A percentile compares a stretch with the other conserved stretches of the same genome.
Evolutionary conservation across 139 green algal species (phyloP).

Genomic region (Coelastrella sp.): DNA sequence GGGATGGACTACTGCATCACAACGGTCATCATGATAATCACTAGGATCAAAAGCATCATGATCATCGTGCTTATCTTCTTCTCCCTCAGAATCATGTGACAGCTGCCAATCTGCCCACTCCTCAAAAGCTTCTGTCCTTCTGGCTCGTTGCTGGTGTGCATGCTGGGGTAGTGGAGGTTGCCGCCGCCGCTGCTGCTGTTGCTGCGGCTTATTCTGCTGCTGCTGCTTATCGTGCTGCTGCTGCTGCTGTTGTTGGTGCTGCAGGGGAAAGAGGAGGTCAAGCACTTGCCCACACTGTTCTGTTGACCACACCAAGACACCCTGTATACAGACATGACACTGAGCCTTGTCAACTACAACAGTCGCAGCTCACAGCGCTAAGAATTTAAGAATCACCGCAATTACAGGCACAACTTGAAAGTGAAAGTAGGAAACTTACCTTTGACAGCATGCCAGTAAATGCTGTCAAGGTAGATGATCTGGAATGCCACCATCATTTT

Average conservation of each 20-base stretch:
- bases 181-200: neutral
- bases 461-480: too few relatives aligned
- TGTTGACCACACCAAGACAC: slow-evolving; percentile 22
- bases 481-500: too few relatives aligned
- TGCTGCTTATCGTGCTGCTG: neutral
- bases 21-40: too few relatives aligned
- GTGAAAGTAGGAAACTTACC: too few relatives aligned
- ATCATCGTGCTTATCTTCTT: neutral
- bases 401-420: too few relatives aligned
- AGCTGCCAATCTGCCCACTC: slow-evolving; percentile 29
- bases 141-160: neutral
- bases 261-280: neutral
- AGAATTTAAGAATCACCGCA: too few relatives aligned
- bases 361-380: too few relatives aligned
- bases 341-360: neutral
- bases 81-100: neutral
- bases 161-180: neutral
- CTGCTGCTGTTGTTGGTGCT: neutral
- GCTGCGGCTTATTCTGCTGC: slow-evolving; percentile 6
- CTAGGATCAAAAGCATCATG: neutral
- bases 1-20: neutral
- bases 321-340: neutral
- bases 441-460: neutral
- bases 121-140: slow-evolving; percentile 19
- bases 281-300: neutral